These are phyloP conservation scores for Centrapalus pauciflorus DNA, from an alignment of 129 eudicot genomes.

Conservation along the genomic window DNA sequence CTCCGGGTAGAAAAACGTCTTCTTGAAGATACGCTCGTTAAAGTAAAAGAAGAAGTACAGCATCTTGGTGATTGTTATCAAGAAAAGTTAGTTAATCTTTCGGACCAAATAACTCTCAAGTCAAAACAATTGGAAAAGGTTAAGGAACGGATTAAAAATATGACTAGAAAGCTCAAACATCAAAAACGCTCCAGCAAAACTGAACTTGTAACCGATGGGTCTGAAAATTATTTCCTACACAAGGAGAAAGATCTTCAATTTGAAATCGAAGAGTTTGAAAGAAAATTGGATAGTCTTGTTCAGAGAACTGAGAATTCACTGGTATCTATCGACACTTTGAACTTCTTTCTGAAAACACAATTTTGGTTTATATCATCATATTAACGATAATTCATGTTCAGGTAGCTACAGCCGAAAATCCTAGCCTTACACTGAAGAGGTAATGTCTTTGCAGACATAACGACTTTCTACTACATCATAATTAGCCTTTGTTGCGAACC, in stretches of 20 bases:
- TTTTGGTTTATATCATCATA: no score
- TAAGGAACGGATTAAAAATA: conserved; percentile 37
- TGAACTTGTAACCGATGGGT: conserved; percentile 41
- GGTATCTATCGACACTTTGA: conserved; percentile 22
- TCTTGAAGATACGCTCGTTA: conserved; percentile 50
- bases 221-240: conserved; percentile 42
- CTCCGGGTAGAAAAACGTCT: conserved; percentile 49
- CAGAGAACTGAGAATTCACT: conserved; percentile 24
- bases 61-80: conserved; percentile 38
- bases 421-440: not conserved
- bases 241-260: conserved; percentile 67
- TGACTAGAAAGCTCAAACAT: conserved; percentile 31
- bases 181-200: conserved; percentile 23
- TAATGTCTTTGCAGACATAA: not conserved
- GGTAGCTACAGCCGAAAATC: not conserved
- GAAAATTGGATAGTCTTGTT: conserved; percentile 40
- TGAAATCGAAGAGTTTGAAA: conserved; percentile 56
- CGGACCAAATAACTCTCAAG: conserved; percentile 35
- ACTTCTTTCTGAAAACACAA: not conserved
- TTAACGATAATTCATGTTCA: no score
- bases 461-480: not conserved
- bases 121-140: conserved; percentile 35
- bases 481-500: not conserved
- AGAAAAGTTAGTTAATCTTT: conserved; percentile 39
- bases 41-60: conserved; percentile 41